Base-by-base conservation (phyloP, 1,139 yeast genomes). In the Debaryomyces udenii region DNA sequence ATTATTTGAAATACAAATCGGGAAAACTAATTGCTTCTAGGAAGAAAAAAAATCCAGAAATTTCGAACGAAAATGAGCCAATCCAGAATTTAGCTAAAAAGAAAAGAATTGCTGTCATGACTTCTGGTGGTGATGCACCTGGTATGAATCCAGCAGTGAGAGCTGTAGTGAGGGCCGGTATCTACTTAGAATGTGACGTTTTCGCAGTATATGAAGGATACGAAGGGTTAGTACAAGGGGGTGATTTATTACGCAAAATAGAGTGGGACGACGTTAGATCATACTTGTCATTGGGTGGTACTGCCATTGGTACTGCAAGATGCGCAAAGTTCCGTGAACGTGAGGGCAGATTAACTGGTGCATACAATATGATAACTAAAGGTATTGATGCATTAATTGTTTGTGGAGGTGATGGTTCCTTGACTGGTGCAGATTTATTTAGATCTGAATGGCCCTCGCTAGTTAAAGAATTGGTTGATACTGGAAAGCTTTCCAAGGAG, bases 391-490 rank as follows among this genome's bases (percentile, higher is more conserved):
- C 96, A 0, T 75, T 93, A 51, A 83, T 93, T 53, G 97, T 93
- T n/a, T 89, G 97, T 68, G 99, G 99, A 57, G 99, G 99, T 68
- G 99, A 93, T 61, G 99, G 99, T 41, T 90, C 98, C 0, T 74
- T 93, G 51, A 93, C 99, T 1, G 99, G 99, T 54, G 99, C 99
- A 10, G 98, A 93, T 62, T 71, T 86, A 47, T 90, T 93, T 72
- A 81, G 99, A 62, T 66, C 81, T 26, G 98, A 93, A 66, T 93
- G 99, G 99, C 96, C 96, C 3, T 76, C 86, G 13, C 77, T 93
- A 52, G 70, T 91, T 38, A 64, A 76, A 27, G 97, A 93, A 62
- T 76, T 93, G 49, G 70, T 76, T 32, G 68, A 68, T 1, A 73
- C 65, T 6, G 75, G 77, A 3, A 71, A 69, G 50, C 75, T 91